Conservation (phyloP, 2,329 filamentous ascomycete genomes). For the Fusarium sp. region DNA sequence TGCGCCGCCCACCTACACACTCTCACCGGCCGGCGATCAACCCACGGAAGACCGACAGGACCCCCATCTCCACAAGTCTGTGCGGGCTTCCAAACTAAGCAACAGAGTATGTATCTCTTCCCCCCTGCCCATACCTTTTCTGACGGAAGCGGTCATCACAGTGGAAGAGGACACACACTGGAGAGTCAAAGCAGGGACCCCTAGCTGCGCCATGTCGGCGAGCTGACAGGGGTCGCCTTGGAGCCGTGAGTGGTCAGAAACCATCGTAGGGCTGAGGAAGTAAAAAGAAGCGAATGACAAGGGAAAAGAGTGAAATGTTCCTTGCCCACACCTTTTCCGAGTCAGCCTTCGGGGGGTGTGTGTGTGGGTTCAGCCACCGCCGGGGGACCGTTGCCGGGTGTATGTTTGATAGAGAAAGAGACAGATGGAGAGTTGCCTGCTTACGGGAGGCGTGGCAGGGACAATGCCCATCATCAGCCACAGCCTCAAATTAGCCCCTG, state of each 20-base stretch:
- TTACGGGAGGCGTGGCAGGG: slow-evolving; percentile 29
- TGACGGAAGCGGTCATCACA: slow-evolving; percentile 22
- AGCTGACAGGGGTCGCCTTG: slow-evolving; percentile 34
- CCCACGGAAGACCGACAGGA: not conserved
- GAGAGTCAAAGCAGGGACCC: not conserved
- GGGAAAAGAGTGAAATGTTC: not conserved
- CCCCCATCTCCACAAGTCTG: not conserved
- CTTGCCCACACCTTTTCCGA: not conserved
- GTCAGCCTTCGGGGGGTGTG: not conserved
- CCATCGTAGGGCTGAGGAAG: slow-evolving; percentile 33
- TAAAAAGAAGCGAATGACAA: not conserved
- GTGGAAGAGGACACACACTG: not conserved
- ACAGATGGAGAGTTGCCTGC: slow-evolving; percentile 6
- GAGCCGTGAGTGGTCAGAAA: slow-evolving; percentile 29
- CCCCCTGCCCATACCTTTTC: slow-evolving; percentile 11
- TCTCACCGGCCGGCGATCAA: slow-evolving; percentile 2
- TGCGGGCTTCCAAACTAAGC: slow-evolving; percentile 36
- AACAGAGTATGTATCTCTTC: not conserved
- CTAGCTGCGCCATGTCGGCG: slow-evolving; percentile 36
- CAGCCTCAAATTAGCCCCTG: slow-evolving; percentile 30
- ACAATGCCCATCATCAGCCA: slow-evolving; percentile 29
- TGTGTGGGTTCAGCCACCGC: slow-evolving; percentile 8
- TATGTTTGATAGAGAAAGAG: not conserved
- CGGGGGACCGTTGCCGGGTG: slow-evolving; percentile 15
- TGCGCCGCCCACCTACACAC: slow-evolving; percentile 12